These are phyloP conservation scores for Aspergillus funiculosus DNA, from an alignment of 495 filamentous ascomycete species.

Conservation along the genomic window DNA sequence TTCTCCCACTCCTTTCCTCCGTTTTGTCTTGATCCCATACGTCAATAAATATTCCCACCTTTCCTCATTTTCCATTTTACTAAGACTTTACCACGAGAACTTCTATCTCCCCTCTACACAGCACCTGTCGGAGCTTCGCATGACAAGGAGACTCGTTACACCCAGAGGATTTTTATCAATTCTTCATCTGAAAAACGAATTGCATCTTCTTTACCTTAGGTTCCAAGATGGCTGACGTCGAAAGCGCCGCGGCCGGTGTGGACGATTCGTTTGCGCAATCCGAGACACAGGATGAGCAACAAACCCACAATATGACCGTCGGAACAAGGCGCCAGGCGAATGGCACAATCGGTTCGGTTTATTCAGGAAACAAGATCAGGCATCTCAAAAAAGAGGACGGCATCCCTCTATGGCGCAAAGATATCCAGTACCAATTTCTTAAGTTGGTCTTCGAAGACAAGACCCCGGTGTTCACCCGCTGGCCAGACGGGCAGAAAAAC, in stretches of 20 bases:
- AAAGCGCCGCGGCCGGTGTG: slow-evolving; percentile 30
- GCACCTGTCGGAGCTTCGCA: background rate
- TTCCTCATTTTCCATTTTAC: background rate
- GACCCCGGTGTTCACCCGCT: slow-evolving; percentile 80
- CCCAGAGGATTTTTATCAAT: background rate
- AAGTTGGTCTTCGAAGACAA: slow-evolving; percentile 85
- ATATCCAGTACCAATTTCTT: slow-evolving; percentile 96
- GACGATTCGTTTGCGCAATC: slow-evolving; percentile 45
- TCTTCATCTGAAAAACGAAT: background rate
- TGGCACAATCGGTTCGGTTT: slow-evolving; percentile 61
- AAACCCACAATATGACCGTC: slow-evolving; percentile 47
- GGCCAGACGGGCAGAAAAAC: slow-evolving; percentile 59
- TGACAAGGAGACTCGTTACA: no score
- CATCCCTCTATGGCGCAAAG: slow-evolving; percentile 90
- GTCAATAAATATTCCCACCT: background rate
- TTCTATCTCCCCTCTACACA: background rate
- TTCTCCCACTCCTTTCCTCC: slow-evolving; percentile 9
- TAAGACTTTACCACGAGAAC: no score
- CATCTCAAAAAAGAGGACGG: slow-evolving; percentile 98
- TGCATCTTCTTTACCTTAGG: background rate
- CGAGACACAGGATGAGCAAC: slow-evolving; percentile 39
- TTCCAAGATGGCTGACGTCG: slow-evolving; percentile 37
- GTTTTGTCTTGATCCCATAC: slow-evolving; percentile 13
- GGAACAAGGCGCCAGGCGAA: slow-evolving; percentile 62
- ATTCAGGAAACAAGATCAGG: slow-evolving; percentile 86